Evolutionary conservation across 495 filamentous ascomycete genomes (phyloP).

Genomic region (Penicillium longicatenatum): DNA sequence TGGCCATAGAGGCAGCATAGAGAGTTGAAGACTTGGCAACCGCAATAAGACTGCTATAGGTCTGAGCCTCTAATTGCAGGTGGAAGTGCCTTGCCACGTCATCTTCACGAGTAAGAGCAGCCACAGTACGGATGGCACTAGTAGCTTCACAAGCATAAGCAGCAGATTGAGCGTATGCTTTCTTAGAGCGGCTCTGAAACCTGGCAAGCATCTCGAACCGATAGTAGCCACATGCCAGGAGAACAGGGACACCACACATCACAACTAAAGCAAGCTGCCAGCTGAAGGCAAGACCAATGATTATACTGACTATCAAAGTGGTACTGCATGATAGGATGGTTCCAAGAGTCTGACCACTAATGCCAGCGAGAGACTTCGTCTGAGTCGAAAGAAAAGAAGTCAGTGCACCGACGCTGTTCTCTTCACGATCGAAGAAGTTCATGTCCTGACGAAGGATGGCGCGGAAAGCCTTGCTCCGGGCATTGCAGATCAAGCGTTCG

Average conservation of each 20-base stretch:
- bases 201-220: slow-evolving; percentile 79
- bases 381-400: slow-evolving; percentile 85
- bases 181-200: slow-evolving; percentile 71
- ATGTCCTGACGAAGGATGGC: slow-evolving; percentile 93
- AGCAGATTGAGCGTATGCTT: slow-evolving; percentile 72
- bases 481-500: slow-evolving; percentile 78
- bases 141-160: slow-evolving; percentile 90
- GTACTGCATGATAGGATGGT: slow-evolving; percentile 75
- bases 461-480: slow-evolving; percentile 77
- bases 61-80: slow-evolving; percentile 63
- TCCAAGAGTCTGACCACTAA: slow-evolving; percentile 79
- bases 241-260: slow-evolving; percentile 72
- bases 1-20: slow-evolving; percentile 77
- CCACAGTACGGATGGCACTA: slow-evolving; percentile 87
- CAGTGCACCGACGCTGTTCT: slow-evolving; percentile 82
- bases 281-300: slow-evolving; percentile 68
- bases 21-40: slow-evolving; percentile 68
- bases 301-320: slow-evolving; percentile 68
- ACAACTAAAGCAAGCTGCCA: slow-evolving; percentile 94
- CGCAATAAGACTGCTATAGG: slow-evolving; percentile 60
- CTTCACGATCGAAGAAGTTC: slow-evolving; percentile 80
- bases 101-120: slow-evolving; percentile 79
- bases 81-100: slow-evolving; percentile 80
- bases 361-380: slow-evolving; percentile 79
- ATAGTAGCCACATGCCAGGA: slow-evolving; percentile 80